Evolutionary conservation across 805 yeast species (phyloP), one percentile per base, ranked within the genome.

Genomic region (Blastobotrys peoriensis): DNA sequence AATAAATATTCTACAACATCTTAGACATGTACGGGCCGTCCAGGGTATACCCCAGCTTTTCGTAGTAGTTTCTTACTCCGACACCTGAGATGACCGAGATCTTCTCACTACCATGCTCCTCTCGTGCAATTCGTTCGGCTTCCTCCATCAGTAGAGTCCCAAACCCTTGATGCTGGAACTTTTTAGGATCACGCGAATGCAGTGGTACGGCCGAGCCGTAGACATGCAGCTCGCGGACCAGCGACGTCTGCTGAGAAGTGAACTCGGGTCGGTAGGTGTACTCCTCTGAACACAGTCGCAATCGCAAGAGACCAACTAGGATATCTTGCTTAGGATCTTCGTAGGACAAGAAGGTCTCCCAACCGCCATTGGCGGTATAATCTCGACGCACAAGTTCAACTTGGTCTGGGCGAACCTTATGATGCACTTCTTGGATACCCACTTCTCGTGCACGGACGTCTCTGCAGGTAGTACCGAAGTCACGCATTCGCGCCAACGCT

Each of bases 21-120:
- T 84, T 93, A n/a, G 98, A 89, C 98, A 93, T 93, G 66, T 75
- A 93, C 13, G 98, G 98, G 2, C 98, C 98, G 59, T 93, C 98
- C 49, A 93, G 70, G 52, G 74, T 76, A 65, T 93, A 93, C 3
- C 98, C 98, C 49, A 93, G 71, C 58, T 86, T 83, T 15, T 87
- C 91, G 58, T 93, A 93, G 67, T 93, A 93, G 63, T 91, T 93
- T 62, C 98, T 76, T 33, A 93, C 98, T 53, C 98, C 98, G 34
- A 93, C 97, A 54, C 98, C 98, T 27, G 94, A 82, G 55, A 93
- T 93, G 44, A 93, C 98, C 62, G 95, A 80, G 30, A 93, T 83
- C 68, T 93, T 93, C 42, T 74, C 70, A 3, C 95, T 83, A 0
- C 96, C 95, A 63, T 93, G 98, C 62, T 93, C 98, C 58, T 88